These are phyloP conservation scores for Trichoderma lentiforme DNA, from an alignment of 2,329 filamentous ascomycete genomes.

Conservation along the genomic window DNA sequence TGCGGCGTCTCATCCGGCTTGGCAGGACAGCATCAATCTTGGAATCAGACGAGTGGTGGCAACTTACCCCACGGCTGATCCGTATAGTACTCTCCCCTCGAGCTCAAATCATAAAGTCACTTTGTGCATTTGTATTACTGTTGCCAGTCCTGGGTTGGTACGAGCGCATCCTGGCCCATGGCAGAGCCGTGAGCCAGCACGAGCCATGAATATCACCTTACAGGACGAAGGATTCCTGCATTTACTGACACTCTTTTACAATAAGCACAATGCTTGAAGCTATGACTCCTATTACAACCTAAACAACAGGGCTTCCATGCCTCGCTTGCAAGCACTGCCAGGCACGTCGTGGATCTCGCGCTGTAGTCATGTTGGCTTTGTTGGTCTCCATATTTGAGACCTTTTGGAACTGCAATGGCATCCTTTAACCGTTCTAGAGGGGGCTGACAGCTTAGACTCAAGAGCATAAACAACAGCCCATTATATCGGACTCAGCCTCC, in stretches of 20 bases:
- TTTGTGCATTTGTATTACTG: background rate
- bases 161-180: slow-evolving; percentile 1
- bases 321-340: slow-evolving; percentile 2
- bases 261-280: background rate
- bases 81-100: background rate
- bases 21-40: background rate
- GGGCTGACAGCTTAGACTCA: background rate
- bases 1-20: background rate
- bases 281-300: background rate
- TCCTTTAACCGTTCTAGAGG: background rate
- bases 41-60: background rate
- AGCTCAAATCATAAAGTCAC: background rate
- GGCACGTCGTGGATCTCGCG: background rate
- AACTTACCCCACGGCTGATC: background rate
- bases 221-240: background rate
- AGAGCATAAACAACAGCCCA: slow-evolving; percentile 4
- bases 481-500: background rate
- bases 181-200: background rate
- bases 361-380: background rate
- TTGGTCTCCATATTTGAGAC: background rate
- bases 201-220: background rate
- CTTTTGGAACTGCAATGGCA: background rate
- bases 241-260: background rate
- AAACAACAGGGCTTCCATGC: background rate
- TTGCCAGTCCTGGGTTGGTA: background rate